phyloP scores from a whole-genome alignment of 2,329 filamentous ascomycete species.

The Cytospora piceae region DNA sequence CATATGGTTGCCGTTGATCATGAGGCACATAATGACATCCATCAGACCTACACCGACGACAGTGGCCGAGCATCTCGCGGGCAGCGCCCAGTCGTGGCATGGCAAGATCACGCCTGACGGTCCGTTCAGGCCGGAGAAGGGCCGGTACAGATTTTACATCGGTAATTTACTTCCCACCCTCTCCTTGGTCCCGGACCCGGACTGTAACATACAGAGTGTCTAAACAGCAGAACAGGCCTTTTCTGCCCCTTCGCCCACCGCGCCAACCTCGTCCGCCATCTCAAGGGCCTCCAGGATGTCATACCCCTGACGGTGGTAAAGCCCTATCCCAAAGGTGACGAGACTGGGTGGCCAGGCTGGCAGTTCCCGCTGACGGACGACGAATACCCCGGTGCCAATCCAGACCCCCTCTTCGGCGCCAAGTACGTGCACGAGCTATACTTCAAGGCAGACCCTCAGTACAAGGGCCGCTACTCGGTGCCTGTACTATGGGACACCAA shows the following conservation, averaged over 20 bases:
- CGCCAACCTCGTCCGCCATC: constrained; percentile 58
- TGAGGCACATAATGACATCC: constrained; percentile 23
- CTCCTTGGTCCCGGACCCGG: background rate
- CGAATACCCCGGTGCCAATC: constrained; percentile 62
- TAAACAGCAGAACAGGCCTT: constrained; percentile 46
- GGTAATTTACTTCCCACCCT: constrained; percentile 28
- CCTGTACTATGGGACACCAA: constrained; percentile 66
- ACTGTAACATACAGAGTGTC: constrained; percentile 24
- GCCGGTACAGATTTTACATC: constrained; percentile 38
- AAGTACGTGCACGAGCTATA: constrained; percentile 65
- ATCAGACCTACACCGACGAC: constrained; percentile 17
- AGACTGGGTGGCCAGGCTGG: constrained; percentile 66
- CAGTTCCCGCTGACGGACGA: constrained; percentile 56
- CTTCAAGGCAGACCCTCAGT: constrained; percentile 62
- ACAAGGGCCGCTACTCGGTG: constrained; percentile 64
- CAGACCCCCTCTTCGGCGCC: constrained; percentile 62
- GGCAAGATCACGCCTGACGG: constrained; percentile 35
- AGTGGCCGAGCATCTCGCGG: constrained; percentile 19
- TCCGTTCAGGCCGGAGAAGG: constrained; percentile 34
- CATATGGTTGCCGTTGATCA: no score
- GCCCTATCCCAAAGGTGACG: constrained; percentile 68
- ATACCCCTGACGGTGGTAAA: constrained; percentile 63
- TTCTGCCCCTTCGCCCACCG: constrained; percentile 70
- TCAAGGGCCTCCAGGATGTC: constrained; percentile 59
- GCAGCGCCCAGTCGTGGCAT: constrained; percentile 35